Conservation (phyloP, 2,329 filamentous ascomycete species). For the Esteya vermicola region DNA sequence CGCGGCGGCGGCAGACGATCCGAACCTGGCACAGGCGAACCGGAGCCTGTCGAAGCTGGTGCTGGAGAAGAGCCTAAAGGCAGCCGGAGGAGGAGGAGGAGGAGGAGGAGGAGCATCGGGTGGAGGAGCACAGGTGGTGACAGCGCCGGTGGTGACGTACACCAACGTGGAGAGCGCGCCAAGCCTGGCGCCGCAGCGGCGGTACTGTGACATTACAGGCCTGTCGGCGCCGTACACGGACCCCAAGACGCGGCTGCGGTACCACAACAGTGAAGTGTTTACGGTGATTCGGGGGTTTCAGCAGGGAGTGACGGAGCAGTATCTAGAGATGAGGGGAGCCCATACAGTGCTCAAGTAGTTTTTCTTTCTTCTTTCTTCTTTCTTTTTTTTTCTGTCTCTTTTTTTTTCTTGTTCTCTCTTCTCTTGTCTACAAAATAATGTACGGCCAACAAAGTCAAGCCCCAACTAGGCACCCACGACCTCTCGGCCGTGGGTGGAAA, state of each 20-base stretch:
- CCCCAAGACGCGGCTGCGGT: slow-evolving; percentile 84
- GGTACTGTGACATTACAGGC: slow-evolving; percentile 93
- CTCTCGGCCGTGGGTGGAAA: slow-evolving; percentile 66
- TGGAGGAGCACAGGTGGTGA: background rate
- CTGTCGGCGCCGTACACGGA: slow-evolving; percentile 84
- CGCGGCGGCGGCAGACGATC: slow-evolving; percentile 22
- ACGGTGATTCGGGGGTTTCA: slow-evolving; percentile 64
- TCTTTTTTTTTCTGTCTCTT: background rate
- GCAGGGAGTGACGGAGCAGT: slow-evolving; percentile 74
- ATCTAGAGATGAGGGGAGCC: slow-evolving; percentile 77
- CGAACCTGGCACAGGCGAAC: slow-evolving; percentile 79
- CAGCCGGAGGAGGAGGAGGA: slow-evolving; percentile 9
- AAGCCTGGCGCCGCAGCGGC: slow-evolving; percentile 67
- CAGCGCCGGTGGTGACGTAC: slow-evolving; percentile 67
- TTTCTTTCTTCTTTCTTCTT: background rate
- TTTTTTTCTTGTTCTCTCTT: background rate
- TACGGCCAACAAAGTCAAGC: slow-evolving; percentile 94
- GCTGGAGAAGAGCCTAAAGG: slow-evolving; percentile 61
- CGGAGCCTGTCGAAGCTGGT: slow-evolving; percentile 78
- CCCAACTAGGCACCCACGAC: slow-evolving; percentile 68
- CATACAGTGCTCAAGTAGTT: slow-evolving; percentile 89
- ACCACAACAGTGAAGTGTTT: slow-evolving; percentile 90
- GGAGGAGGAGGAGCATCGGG: slow-evolving; percentile 20
- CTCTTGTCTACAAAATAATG: slow-evolving; percentile 29
- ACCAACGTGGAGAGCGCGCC: slow-evolving; percentile 90